phyloP scores from a whole-genome alignment of 192 early-diverging fungal genomes.

The Allomyces javanicus region DNA sequence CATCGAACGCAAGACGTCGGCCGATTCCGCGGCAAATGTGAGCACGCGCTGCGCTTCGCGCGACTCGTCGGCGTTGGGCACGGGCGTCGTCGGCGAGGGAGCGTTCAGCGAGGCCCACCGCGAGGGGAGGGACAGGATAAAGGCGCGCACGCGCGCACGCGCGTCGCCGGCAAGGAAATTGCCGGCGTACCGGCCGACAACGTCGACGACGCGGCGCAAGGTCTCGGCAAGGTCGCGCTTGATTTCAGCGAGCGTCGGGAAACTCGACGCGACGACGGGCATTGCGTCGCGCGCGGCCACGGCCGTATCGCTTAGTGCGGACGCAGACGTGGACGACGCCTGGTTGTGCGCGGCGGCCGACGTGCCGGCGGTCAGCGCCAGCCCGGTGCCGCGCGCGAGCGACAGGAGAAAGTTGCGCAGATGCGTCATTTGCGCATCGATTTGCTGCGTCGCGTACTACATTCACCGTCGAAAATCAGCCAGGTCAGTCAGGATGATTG shows the following conservation, averaged over 20 bases:
- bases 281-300: neutral
- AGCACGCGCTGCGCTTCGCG: constrained; percentile 37
- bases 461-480: constrained; percentile 1
- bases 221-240: constrained; percentile 70
- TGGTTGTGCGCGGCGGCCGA: constrained; percentile 1
- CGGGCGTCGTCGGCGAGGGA: constrained; percentile 8
- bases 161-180: constrained; percentile 65
- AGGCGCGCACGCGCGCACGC: constrained; percentile 50
- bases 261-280: constrained; percentile 1
- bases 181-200: constrained; percentile 70
- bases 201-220: constrained; percentile 64
- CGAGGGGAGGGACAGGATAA: constrained; percentile 63
- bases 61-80: constrained; percentile 6
- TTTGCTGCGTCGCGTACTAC: constrained; percentile 55
- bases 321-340: neutral
- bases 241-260: constrained; percentile 25
- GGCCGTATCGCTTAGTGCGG: neutral
- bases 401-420: constrained; percentile 35
- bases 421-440: constrained; percentile 41
- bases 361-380: neutral
- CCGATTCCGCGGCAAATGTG: constrained; percentile 45
- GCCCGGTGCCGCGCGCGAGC: constrained; percentile 3
- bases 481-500: too few relatives aligned
- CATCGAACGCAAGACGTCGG: constrained; percentile 44
- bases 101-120: constrained; percentile 44